A percentile compares a stretch with the other conserved stretches of the same genome.
These are phyloP conservation scores for Xerophyta viscosa DNA, from an alignment of 106 monocot species.

Conservation along the genomic window DNA sequence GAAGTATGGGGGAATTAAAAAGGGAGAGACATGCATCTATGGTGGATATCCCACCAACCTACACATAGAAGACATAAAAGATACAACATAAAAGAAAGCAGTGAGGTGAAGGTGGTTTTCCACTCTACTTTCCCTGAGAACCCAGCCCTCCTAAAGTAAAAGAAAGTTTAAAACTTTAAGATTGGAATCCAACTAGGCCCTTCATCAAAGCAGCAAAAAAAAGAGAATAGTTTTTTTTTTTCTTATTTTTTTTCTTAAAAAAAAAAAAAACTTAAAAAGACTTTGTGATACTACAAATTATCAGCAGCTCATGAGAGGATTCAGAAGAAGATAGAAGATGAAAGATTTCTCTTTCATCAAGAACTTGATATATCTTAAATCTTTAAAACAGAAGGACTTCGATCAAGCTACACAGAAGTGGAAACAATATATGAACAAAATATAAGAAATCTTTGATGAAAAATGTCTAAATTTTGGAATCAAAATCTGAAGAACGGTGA, in stretches of 20 bases:
- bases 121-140: not conserved
- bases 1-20: not conserved
- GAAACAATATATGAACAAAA: not conserved
- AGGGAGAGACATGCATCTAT: constrained; percentile 1
- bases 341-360: constrained; percentile 1
- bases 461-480: constrained; percentile 1
- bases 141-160: not conserved
- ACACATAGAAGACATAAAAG: constrained; percentile 1
- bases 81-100: not conserved
- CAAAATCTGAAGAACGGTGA: not conserved
- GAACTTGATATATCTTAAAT: not conserved
- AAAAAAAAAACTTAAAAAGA: not conserved
- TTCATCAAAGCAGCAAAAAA: not conserved
- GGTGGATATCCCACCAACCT: constrained; percentile 2
- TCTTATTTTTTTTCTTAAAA: too few species aligned
- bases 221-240: not conserved
- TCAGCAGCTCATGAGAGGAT: constrained; percentile 1
- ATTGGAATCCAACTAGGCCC: constrained; percentile 1
- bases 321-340: not conserved
- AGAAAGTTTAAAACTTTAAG: not conserved
- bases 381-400: not conserved
- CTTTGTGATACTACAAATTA: not conserved
- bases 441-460: not conserved
- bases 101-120: not conserved
- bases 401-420: not conserved